Conservation (phyloP, 495 filamentous ascomycete genomes). For the Penicillium canescens region DNA sequence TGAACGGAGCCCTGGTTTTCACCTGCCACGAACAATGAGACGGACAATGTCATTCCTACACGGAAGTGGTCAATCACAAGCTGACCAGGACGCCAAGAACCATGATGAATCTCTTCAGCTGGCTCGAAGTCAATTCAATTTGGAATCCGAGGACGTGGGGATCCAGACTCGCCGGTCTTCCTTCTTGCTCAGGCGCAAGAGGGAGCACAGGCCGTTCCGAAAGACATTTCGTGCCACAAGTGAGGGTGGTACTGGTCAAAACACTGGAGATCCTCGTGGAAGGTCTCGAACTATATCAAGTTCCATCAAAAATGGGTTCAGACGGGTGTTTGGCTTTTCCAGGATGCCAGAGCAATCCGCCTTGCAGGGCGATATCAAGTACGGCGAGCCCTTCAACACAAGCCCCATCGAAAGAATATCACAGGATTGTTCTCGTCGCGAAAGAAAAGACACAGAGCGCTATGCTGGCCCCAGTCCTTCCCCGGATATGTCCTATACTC, state of each 20-base stretch:
- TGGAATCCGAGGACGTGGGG: slow-evolving; percentile 31
- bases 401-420: neutral
- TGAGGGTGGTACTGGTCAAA: slow-evolving; percentile 27
- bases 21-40: slow-evolving; percentile 33
- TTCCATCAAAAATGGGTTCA: slow-evolving; percentile 61
- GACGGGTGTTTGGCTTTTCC: slow-evolving; percentile 55
- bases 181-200: slow-evolving; percentile 44
- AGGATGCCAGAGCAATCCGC: slow-evolving; percentile 32
- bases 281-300: slow-evolving; percentile 61
- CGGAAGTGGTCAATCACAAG: slow-evolving; percentile 27
- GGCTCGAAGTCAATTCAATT: slow-evolving; percentile 48
- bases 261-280: slow-evolving; percentile 38
- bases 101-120: slow-evolving; percentile 51
- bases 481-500: slow-evolving; percentile 17
- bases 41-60: slow-evolving; percentile 67
- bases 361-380: neutral
- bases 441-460: neutral
- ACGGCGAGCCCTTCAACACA: neutral
- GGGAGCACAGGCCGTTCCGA: slow-evolving; percentile 55
- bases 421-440: neutral
- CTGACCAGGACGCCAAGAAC: slow-evolving; percentile 32
- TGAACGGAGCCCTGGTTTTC: slow-evolving; percentile 23
- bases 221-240: slow-evolving; percentile 59
- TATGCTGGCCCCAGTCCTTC: neutral
- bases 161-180: slow-evolving; percentile 46